Percentiles rank a stretch among this genome's conserved stretches.
These are phyloP conservation scores for Metschnikowia drakensbergensis DNA, from an alignment of 805 yeast genomes.

Conservation along the genomic window DNA sequence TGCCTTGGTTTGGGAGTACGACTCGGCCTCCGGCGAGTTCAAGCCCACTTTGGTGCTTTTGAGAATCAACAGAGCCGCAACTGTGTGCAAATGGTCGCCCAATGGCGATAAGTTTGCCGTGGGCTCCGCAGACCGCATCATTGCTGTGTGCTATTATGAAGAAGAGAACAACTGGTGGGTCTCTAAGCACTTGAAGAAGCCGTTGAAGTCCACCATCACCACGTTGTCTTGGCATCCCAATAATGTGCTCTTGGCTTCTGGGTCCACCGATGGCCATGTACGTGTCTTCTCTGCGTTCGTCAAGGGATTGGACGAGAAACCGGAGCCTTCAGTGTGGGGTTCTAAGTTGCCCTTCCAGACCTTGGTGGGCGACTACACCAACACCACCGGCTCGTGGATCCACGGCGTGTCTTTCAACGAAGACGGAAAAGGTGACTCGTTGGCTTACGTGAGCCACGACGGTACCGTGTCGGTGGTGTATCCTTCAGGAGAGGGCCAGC, in stretches of 20 bases:
- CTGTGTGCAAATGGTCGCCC: conserved; percentile 93
- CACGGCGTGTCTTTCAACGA: conserved; percentile 88
- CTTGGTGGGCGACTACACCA: conserved; percentile 72
- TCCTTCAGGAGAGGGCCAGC: conserved; percentile 62
- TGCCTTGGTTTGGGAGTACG: conserved; percentile 89
- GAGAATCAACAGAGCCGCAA: conserved; percentile 93
- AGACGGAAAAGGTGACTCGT: conserved; percentile 52
- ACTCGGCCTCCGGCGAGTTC: conserved; percentile 52
- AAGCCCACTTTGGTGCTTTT: conserved; percentile 90
- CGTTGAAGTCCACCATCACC: conserved; percentile 83
- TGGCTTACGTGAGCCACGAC: conserved; percentile 85
- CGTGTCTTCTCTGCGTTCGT: conserved; percentile 85
- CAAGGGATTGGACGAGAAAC: conserved; percentile 84
- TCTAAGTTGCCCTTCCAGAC: conserved; percentile 92
- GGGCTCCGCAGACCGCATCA: conserved; percentile 89
- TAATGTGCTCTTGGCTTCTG: conserved; percentile 79
- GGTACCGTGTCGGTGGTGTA: conserved; percentile 77
- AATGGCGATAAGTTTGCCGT: conserved; percentile 94
- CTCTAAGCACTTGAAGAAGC: conserved; percentile 93
- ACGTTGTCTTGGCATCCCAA: conserved; percentile 92
- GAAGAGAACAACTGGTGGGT: conserved; percentile 99
- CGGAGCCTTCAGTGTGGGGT: conserved; percentile 86
- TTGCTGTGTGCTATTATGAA: conserved; percentile 95
- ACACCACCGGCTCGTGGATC: conserved; percentile 80
- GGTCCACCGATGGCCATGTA: conserved; percentile 91